phyloP scores from a whole-genome alignment of 371 early-diverging fungal genomes.

The Gilbertella persicaria region DNA sequence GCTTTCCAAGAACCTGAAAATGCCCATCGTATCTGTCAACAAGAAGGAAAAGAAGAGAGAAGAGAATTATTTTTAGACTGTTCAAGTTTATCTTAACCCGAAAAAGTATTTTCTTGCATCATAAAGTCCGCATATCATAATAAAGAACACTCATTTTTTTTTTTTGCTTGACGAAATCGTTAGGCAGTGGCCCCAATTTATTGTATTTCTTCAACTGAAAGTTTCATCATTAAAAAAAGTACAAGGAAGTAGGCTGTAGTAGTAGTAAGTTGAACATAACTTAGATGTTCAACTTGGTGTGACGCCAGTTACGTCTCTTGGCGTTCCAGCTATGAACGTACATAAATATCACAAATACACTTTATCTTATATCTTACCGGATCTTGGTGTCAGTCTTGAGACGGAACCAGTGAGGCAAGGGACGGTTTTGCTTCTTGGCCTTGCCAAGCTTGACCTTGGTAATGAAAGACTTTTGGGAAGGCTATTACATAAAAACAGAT shows the following conservation, averaged over 20 bases:
- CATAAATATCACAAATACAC: too few species aligned
- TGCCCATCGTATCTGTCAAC: neutral
- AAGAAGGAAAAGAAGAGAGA: neutral
- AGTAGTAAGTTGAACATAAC: neutral
- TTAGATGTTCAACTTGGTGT: conserved; percentile 97
- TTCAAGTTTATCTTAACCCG: too few species aligned
- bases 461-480: conserved; percentile 94
- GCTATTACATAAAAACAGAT: conserved; percentile 50
- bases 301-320: conserved; percentile 99
- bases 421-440: conserved; percentile 98
- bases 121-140: too few species aligned
- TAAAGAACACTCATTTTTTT: too few species aligned
- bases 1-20: neutral
- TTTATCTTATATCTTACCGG: conserved; percentile 55
- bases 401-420: conserved; percentile 98
- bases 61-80: neutral
- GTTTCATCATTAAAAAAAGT: neutral
- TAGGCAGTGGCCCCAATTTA: too few species aligned
- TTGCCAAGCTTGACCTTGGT: conserved; percentile 98
- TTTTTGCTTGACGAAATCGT: too few species aligned
- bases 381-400: conserved; percentile 95
- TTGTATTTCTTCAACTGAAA: too few species aligned
- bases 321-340: conserved; percentile 82
- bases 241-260: neutral
- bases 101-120: too few species aligned